Evolutionary conservation across 441 rosid species (phyloP).

Genomic region (Aleurites moluccanus): DNA sequence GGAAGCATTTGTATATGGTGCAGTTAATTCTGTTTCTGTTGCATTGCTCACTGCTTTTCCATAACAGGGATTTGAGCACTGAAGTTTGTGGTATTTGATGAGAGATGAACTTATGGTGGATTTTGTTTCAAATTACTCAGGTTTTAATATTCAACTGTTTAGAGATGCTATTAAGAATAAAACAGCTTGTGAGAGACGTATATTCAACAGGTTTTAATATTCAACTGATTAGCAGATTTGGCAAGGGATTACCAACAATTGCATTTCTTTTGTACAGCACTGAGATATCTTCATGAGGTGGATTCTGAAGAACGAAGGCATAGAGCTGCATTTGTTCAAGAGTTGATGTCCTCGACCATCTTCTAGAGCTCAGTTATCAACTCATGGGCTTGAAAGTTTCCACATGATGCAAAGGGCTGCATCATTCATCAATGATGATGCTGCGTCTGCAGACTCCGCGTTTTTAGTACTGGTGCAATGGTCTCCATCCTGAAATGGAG

Average conservation of each 20-base stretch:
- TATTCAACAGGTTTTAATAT: not conserved
- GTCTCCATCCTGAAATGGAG: slow-evolving; percentile 19
- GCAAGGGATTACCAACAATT: not conserved
- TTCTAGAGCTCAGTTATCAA: slow-evolving; percentile 28
- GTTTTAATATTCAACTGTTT: not conserved
- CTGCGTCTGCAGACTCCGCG: slow-evolving; percentile 11
- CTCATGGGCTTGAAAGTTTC: slow-evolving; percentile 3
- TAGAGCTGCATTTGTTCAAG: slow-evolving; percentile 47
- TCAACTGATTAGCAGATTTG: not conserved
- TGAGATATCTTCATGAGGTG: slow-evolving; percentile 22
- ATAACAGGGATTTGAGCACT: not conserved
- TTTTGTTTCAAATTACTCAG: not conserved
- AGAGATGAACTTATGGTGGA: not conserved
- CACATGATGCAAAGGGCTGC: slow-evolving; percentile 16
- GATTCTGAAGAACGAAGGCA: slow-evolving; percentile 43
- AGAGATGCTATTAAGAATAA: not conserved
- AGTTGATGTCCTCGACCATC: slow-evolving; percentile 48
- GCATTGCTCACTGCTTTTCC: not conserved
- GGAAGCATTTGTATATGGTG: not conserved
- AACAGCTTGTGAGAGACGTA: not conserved
- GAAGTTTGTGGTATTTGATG: not conserved
- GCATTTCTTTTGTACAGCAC: slow-evolving; percentile 30
- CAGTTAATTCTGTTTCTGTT: not conserved
- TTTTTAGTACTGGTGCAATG: slow-evolving; percentile 25
- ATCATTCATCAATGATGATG: not conserved